Percentiles rank a stretch among this genome's conserved stretches.
These are phyloP conservation scores for Lentinus brumalis DNA, from an alignment of 768 basidiomycete species.

Conservation along the genomic window DNA sequence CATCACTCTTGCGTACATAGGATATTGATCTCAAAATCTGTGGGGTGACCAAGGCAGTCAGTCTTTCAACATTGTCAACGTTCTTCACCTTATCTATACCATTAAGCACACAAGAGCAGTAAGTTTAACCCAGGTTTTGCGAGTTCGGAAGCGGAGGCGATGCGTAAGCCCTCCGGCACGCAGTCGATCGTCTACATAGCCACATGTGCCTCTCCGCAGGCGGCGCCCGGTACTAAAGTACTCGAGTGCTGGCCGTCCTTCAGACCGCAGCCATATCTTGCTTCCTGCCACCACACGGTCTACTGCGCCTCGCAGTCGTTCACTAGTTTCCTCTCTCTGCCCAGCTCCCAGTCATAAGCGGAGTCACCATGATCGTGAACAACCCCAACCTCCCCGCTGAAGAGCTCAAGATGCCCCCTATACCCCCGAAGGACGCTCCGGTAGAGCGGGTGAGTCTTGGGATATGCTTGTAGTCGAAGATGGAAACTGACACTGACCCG, in stretches of 20 bases:
- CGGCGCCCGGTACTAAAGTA: neutral
- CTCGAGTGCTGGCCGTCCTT: neutral
- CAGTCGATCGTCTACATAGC: neutral
- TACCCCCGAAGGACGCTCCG: constrained; percentile 3
- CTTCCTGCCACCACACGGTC: neutral
- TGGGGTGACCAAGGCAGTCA: too few species aligned
- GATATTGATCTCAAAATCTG: too few species aligned
- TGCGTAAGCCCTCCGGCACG: constrained; percentile 11
- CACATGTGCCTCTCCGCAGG: neutral
- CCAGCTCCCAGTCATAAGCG: neutral
- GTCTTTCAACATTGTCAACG: too few species aligned
- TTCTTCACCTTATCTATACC: too few species aligned
- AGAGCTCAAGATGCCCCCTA: neutral
- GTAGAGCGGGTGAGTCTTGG: neutral
- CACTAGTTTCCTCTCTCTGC: neutral
- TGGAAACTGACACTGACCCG: neutral
- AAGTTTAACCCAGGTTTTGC: neutral
- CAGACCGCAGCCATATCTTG: too few species aligned
- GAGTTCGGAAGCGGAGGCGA: neutral
- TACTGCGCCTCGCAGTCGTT: neutral
- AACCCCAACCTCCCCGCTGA: neutral
- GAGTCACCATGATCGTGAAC: constrained; percentile 7
- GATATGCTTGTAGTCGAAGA: too few species aligned
- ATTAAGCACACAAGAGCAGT: too few species aligned
- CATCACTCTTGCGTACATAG: too few species aligned